Evolutionary conservation across 1,139 yeast species (phyloP), one percentile per base, ranked within the genome.

Genomic region (Magnusiomyces magnusii): DNA sequence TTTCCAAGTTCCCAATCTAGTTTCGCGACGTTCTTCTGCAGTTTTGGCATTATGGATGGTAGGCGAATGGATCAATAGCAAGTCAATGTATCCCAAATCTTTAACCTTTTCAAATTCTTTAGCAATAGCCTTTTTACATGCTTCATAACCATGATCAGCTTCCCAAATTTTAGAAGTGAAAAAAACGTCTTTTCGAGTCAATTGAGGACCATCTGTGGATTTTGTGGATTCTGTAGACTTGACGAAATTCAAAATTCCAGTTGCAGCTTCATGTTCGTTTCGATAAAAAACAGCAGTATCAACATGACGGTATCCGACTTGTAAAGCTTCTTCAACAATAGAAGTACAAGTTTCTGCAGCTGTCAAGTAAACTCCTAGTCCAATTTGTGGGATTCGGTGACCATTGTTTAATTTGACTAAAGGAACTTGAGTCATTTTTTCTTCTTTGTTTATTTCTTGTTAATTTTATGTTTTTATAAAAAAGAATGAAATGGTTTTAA

Each of bases 161-260:
- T 81, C 78, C 81, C 84, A 78, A 44, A 87, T 72, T 70, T 87
- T 87, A 41, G 95, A 84, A 5, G 93, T 85, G 68, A 84, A 87
- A 66, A 82, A 85, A 25, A 88, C 80, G 39, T 86, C 91, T 60
- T 76, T 24, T 2, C 60, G 52, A 28, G 56, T 2, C 60, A 49
- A 28, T 54, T 58, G 34, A 62, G 17, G 44, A 19, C 19, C 44
- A 17, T 10, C 44, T 9, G 19, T n/a, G 5, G 19, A 5, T 10
- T 5, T 19, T 17, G 44, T 65, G 47, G 54, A 49, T 3, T 75
- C 74, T 61, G 71, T 66, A 25, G 76, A 77, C 56, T 73, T 69
- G 56, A 80, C 66, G 65, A 76, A 80, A 42, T 69, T 65, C 3
- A 76, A 72, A 47, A 84, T 80, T 2, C 86, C 80, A 62, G 74